Evolutionary conservation across 2,329 filamentous ascomycete genomes (phyloP).

Genomic region (Grosmannia serpens): DNA sequence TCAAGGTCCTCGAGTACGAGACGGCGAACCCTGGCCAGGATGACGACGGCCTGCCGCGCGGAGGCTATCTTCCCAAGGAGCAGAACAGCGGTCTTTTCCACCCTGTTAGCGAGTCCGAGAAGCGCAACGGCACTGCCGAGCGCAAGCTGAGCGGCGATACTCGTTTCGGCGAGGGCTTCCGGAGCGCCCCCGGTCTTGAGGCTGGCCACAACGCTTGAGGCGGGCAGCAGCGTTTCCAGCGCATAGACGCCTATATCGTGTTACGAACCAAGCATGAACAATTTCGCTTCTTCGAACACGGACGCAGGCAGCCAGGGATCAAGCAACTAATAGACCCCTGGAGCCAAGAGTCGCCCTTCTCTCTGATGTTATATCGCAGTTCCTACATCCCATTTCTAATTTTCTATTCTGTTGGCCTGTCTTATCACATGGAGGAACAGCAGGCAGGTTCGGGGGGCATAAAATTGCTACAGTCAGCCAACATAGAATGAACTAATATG

Average conservation of each 20-base stretch:
- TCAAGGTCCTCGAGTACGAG: constrained; percentile 41
- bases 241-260: background rate
- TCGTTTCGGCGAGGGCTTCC: constrained; percentile 6
- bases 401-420: background rate
- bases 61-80: constrained; percentile 1
- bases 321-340: background rate
- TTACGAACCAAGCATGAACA: background rate
- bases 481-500: background rate
- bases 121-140: background rate
- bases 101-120: background rate
- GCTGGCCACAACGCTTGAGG: constrained; percentile 3
- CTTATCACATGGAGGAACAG: background rate
- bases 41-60: constrained; percentile 5
- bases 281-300: background rate
- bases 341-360: background rate
- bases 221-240: background rate
- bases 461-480: background rate
- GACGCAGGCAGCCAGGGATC: background rate
- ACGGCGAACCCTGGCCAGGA: constrained; percentile 39
- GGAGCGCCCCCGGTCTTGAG: constrained; percentile 2
- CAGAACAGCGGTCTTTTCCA: constrained; percentile 1
- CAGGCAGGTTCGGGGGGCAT: background rate
- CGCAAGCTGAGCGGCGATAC: constrained; percentile 11
- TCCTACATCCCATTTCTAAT: background rate
- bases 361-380: background rate